phyloP scores from a whole-genome alignment of 345 rosid genomes.

The Salix caprea region DNA sequence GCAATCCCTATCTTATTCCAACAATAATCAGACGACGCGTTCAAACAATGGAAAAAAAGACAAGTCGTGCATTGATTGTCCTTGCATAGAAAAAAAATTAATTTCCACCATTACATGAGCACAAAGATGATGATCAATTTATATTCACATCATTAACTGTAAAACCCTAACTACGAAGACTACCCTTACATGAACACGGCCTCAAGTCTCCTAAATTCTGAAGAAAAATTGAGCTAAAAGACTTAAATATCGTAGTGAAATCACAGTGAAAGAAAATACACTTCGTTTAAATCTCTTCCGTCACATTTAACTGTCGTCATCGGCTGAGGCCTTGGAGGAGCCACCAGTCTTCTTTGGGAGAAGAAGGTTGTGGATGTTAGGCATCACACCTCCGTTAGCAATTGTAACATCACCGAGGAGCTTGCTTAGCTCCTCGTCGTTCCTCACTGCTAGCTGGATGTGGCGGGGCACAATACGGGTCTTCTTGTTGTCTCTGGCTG shows the following conservation, averaged over 20 bases:
- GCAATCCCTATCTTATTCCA: not conserved
- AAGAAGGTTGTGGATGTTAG: constrained; percentile 90
- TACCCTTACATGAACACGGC: not conserved
- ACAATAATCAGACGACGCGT: not conserved
- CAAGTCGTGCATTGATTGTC: not conserved
- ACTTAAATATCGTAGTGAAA: not conserved
- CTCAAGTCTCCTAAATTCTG: not conserved
- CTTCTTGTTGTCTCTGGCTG: constrained; percentile 90
- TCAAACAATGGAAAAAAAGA: not conserved
- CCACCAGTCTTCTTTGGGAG: constrained; percentile 82
- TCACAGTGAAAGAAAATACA: not conserved
- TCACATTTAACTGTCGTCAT: constrained; percentile 45
- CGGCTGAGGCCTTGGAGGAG: constrained; percentile 58
- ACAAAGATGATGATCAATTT: not conserved
- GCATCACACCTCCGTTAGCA: constrained; percentile 96
- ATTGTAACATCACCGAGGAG: constrained; percentile 90
- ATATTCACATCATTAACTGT: constrained; percentile 13
- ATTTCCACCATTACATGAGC: not conserved
- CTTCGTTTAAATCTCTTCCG: not conserved
- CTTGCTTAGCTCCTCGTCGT: constrained; percentile 94
- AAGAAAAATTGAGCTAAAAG: not conserved
- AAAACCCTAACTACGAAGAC: not conserved
- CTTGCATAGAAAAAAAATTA: not conserved
- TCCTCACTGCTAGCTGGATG: constrained; percentile 82
- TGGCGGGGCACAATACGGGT: constrained; percentile 89